Percentiles rank a stretch among this genome's conserved stretches.
Conservation (phyloP, 208 protist species). For the Trypanosoma congolense region DNA sequence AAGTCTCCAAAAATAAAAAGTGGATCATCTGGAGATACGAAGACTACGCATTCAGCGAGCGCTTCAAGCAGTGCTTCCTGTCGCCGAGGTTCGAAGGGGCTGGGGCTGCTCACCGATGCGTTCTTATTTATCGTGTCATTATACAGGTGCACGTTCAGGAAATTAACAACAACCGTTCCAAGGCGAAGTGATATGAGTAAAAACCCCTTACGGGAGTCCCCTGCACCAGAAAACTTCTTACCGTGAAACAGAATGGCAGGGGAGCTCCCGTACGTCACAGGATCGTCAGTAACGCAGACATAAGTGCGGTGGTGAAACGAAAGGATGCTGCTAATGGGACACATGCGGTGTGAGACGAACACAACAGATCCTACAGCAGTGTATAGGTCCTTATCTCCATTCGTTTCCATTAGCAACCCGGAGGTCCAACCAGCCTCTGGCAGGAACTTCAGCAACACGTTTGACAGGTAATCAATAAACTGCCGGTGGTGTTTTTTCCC, state of each 20-base stretch:
- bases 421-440: slow-evolving; percentile 74
- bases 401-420: slow-evolving; percentile 63
- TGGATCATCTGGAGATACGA: slow-evolving; percentile 49
- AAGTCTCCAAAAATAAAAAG: slow-evolving; percentile 79
- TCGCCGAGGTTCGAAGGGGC: slow-evolving; percentile 42
- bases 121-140: slow-evolving; percentile 61
- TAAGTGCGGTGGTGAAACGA: slow-evolving; percentile 77
- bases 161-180: slow-evolving; percentile 54
- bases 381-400: slow-evolving; percentile 34
- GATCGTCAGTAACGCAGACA: slow-evolving; percentile 68
- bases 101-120: slow-evolving; percentile 40
- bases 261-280: slow-evolving; percentile 60
- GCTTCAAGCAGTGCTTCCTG: slow-evolving; percentile 53
- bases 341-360: slow-evolving; percentile 69
- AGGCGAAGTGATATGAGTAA: slow-evolving; percentile 69
- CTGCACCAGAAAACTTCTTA: slow-evolving; percentile 51
- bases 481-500: slow-evolving; percentile 49
- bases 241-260: slow-evolving; percentile 44
- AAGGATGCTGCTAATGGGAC: slow-evolving; percentile 65
- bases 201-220: slow-evolving; percentile 67
- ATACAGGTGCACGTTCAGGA: slow-evolving; percentile 71
- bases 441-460: slow-evolving; percentile 38
- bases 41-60: slow-evolving; percentile 41
- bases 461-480: slow-evolving; percentile 51
- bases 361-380: slow-evolving; percentile 67